Percentiles rank a stretch among this genome's conserved stretches.
Evolutionary conservation across 768 basidiomycete species (phyloP).

Genomic region (Mycena vitilis): DNA sequence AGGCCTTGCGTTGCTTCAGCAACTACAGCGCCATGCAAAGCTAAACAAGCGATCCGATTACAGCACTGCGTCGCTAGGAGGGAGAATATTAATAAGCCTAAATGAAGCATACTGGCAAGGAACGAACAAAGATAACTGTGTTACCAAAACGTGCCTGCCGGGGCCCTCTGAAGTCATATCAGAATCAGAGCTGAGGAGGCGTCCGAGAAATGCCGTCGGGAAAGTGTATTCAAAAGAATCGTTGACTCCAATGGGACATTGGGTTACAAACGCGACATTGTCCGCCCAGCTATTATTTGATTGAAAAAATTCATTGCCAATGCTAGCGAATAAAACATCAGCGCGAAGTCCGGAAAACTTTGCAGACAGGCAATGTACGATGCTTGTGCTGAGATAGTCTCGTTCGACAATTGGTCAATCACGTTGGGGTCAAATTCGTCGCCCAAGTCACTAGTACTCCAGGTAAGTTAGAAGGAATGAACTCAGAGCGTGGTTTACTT

Average conservation of each 20-base stretch:
- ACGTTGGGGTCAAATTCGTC: too few relatives aligned
- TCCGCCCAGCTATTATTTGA: constrained; percentile 18
- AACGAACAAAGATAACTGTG: constrained; percentile 42
- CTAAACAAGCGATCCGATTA: too few relatives aligned
- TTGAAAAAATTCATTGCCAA: constrained; percentile 29
- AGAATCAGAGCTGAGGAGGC: too few relatives aligned
- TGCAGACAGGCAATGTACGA: background rate
- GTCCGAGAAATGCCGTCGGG: constrained; percentile 9
- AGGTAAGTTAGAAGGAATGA: too few relatives aligned
- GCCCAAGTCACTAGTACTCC: too few relatives aligned
- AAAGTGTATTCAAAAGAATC: constrained; percentile 23
- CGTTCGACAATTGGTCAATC: background rate
- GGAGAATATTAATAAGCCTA: background rate
- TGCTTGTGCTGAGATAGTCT: constrained; percentile 20
- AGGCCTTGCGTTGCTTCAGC: too few relatives aligned
- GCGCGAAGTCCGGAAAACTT: background rate
- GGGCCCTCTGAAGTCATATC: constrained; percentile 24
- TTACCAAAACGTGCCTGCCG: constrained; percentile 48
- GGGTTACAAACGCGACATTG: constrained; percentile 5
- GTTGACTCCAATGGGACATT: constrained; percentile 15
- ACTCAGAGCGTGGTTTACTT: background rate
- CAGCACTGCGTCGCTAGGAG: constrained; percentile 49
- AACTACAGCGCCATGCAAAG: too few relatives aligned
- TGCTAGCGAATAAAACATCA: background rate
- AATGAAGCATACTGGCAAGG: background rate